phyloP scores from a whole-genome alignment of 208 protist species.

The Trypanosoma scelopori region DNA sequence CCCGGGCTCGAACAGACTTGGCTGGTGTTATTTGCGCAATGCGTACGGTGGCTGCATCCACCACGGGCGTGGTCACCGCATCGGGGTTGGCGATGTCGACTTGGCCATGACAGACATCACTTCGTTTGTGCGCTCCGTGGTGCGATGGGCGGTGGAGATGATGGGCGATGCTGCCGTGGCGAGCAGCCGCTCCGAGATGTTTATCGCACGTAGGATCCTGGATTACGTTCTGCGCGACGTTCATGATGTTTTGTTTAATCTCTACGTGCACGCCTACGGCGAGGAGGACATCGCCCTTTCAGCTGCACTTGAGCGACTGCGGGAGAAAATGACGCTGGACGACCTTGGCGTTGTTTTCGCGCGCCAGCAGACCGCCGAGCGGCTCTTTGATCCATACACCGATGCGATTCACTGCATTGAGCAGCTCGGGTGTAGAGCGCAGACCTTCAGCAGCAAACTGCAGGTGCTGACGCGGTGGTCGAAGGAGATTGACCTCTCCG shows the following conservation, averaged over 20 bases:
- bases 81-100: conserved; percentile 54
- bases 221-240: conserved; percentile 66
- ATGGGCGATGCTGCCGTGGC: conserved; percentile 31
- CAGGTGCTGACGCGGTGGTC: conserved; percentile 74
- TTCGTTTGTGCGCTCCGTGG: conserved; percentile 62
- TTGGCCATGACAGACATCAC: conserved; percentile 70
- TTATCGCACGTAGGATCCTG: conserved; percentile 57
- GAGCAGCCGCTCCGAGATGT: conserved; percentile 34
- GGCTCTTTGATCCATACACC: conserved; percentile 85
- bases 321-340: conserved; percentile 57
- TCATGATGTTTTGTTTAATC: conserved; percentile 59
- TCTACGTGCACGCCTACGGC: conserved; percentile 68
- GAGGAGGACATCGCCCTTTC: conserved; percentile 46
- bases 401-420: conserved; percentile 72
- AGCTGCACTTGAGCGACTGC: conserved; percentile 43
- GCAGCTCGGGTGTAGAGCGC: conserved; percentile 40
- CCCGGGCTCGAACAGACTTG: conserved; percentile 33
- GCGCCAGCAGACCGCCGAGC: conserved; percentile 48
- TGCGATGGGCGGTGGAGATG: conserved; percentile 61
- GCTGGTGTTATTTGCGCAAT: conserved; percentile 69
- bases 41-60: conserved; percentile 82
- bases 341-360: conserved; percentile 82
- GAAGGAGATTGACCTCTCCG: conserved; percentile 77
- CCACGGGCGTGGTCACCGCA: conserved; percentile 36
- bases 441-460: conserved; percentile 63